Percentiles rank a stretch among this genome's conserved stretches.
Conservation (phyloP, 75 land plant species). For the Cryptomeria japonica region DNA sequence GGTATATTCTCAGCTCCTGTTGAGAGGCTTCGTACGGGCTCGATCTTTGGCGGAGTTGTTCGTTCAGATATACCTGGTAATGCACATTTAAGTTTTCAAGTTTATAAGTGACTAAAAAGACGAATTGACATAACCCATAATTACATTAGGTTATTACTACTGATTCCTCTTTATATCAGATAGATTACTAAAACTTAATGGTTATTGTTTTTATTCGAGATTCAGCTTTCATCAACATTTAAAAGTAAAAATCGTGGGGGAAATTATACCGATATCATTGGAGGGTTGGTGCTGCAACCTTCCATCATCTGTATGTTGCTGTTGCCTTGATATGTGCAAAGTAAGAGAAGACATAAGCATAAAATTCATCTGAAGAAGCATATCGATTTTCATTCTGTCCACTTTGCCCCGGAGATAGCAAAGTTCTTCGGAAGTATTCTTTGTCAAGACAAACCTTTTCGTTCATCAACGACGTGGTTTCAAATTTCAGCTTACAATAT, state of each 20-base stretch:
- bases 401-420: background rate
- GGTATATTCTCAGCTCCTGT: background rate
- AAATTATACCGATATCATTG: background rate
- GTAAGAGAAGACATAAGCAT: background rate
- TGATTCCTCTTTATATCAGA: background rate
- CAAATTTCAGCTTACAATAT: too few species aligned
- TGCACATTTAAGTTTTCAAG: too few species aligned
- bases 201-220: background rate
- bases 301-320: background rate
- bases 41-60: background rate
- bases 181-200: background rate
- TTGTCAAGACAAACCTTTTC: background rate
- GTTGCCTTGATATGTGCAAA: background rate
- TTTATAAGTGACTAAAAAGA: too few species aligned
- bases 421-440: background rate
- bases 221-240: background rate
- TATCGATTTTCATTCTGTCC: background rate
- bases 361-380: background rate
- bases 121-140: too few species aligned
- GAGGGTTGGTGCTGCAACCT: background rate
- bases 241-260: too few species aligned
- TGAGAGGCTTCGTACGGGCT: background rate
- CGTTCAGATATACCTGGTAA: background rate
- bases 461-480: background rate
- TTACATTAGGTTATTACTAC: background rate